Conservation (phyloP, 2,329 filamentous ascomycete genomes). For the Trichoderma guizhouense region DNA sequence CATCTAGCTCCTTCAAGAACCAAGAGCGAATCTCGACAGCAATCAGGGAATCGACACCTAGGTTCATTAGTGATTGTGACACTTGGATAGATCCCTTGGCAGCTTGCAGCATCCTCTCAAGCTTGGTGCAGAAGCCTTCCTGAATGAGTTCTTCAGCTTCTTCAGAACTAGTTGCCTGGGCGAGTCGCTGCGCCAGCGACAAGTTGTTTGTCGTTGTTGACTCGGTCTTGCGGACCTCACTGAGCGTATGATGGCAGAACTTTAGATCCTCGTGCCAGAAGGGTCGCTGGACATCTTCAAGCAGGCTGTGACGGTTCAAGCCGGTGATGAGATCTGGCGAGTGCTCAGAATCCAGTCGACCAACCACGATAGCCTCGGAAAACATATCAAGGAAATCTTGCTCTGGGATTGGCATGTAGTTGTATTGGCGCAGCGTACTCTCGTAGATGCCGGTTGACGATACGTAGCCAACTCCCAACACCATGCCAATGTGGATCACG, state of each 20-base stretch:
- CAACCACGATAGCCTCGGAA: constrained; percentile 14
- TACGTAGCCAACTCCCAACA: constrained; percentile 44
- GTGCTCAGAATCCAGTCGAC: background rate
- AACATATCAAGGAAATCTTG: constrained; percentile 21
- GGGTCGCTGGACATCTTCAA: background rate
- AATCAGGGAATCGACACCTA: constrained; percentile 31
- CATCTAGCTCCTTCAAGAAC: constrained; percentile 43
- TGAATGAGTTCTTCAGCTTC: background rate
- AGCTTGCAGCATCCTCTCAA: constrained; percentile 23
- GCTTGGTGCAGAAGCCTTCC: constrained; percentile 19
- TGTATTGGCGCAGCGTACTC: constrained; percentile 16
- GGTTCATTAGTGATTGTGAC: constrained; percentile 22
- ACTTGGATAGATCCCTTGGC: constrained; percentile 1
- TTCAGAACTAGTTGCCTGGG: constrained; percentile 27
- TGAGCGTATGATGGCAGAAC: background rate
- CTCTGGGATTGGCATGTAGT: constrained; percentile 29
- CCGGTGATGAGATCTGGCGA: background rate
- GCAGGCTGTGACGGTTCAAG: background rate
- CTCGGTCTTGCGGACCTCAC: background rate
- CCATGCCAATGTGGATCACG: constrained; percentile 36
- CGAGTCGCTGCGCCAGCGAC: constrained; percentile 26
- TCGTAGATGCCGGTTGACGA: constrained; percentile 17
- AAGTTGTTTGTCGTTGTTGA: background rate
- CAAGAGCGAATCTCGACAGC: constrained; percentile 42
- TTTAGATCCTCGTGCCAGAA: background rate